Evolutionary conservation across 2,329 filamentous ascomycete genomes (phyloP), one percentile per base, ranked within the genome.

Genomic region (Neonectria coccinea): DNA sequence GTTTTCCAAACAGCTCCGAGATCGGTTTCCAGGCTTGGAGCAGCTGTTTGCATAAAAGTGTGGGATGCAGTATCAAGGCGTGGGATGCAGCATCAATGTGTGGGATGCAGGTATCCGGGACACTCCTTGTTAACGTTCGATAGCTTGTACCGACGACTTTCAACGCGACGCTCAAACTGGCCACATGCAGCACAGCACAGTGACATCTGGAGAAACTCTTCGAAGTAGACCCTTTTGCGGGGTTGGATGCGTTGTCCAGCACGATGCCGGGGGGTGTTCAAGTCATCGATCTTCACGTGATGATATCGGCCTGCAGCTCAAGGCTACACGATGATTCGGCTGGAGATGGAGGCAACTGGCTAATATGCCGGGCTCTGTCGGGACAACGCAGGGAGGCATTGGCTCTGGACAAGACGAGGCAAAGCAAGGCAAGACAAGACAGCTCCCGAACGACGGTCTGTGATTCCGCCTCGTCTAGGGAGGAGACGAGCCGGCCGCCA

Each of bases 261-360:
- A 18, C n/a, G n/a, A 42, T 18, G 39, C 39, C 39, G 39, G 39
- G 39, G 16, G 39, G 16, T 29, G 9, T 50, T 50, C 39, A 42
- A 29, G 50, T 20, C 47, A 39, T 47, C 31, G 20, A 16, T 16
- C 18, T 33, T 56, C 61, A 63, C 61, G 61, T 63, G 61, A 63
- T 45, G 45, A n/a, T 7, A 31, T 20, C 54, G 33, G 29, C 42
- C 61, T 63, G 61, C 56, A 63, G 42, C 56, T 58, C 55, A 50
- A 42, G 36, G 39, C 48, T 31, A 59, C 48, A 51, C 51, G 20
- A 14, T 50, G 36, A 51, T 48, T 59, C 48, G 50, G 55, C 31
- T 29, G 25, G 39, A 50, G 36, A 33, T 45, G 33, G 25, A 47
- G 53, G 51, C 27, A 45, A 53, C 47, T 45, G 48, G 39, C 25